These are phyloP conservation scores for Backusella liffmaniae DNA, from an alignment of 192 early-diverging fungal genomes.

Conservation along the genomic window DNA sequence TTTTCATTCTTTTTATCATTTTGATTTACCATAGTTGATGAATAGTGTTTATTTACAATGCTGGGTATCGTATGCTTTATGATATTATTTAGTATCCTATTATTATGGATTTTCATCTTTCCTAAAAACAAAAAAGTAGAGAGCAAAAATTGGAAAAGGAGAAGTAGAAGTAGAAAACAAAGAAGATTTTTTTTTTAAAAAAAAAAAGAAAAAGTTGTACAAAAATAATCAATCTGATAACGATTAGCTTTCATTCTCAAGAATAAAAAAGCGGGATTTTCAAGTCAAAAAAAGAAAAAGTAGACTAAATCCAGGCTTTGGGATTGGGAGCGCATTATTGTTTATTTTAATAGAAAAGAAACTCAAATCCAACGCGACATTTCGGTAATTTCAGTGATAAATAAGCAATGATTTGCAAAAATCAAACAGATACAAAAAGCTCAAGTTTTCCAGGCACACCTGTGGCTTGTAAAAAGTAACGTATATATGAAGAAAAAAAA, in stretches of 20 bases:
- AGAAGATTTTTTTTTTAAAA: background rate
- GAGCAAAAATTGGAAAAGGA: background rate
- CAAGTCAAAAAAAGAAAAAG: background rate
- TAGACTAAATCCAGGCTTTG: background rate
- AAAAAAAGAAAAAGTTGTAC: background rate
- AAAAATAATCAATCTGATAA: background rate
- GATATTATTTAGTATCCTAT: background rate
- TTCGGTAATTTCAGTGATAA: too few relatives aligned
- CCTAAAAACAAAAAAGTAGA: background rate
- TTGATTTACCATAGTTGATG: background rate
- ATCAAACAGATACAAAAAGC: too few relatives aligned
- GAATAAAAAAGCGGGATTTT: background rate
- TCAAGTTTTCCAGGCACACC: background rate
- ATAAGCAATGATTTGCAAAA: too few relatives aligned
- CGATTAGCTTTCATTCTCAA: background rate
- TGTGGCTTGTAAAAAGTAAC: background rate
- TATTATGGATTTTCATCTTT: constrained; percentile 3
- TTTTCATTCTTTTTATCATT: background rate
- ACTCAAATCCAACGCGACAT: too few relatives aligned
- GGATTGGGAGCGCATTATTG: background rate
- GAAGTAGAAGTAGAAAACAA: background rate
- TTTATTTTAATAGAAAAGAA: background rate
- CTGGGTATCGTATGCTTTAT: background rate
- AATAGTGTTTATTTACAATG: background rate
- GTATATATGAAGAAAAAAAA: too few relatives aligned